Evolutionary conservation across 192 early-diverging fungal species (phyloP).

Genomic region (Paraglomus brasilianum): DNA sequence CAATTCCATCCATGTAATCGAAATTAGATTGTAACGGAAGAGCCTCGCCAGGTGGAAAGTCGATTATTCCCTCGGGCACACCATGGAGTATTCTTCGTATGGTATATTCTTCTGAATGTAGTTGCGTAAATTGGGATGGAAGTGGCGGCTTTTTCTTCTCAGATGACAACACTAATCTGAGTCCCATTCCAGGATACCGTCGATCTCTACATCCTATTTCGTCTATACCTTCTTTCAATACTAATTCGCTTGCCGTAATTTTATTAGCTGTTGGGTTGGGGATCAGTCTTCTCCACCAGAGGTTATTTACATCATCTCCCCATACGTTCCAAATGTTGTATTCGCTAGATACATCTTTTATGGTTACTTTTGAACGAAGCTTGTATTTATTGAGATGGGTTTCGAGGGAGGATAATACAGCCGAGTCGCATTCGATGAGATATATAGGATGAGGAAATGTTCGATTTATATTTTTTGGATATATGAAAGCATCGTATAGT

Average conservation of each 20-base stretch:
- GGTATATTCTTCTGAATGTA: slow-evolving; percentile 57
- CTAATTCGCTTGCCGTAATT: not conserved
- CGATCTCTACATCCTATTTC: slow-evolving; percentile 46
- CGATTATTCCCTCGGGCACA: slow-evolving; percentile 85
- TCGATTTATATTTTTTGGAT: slow-evolving; percentile 61
- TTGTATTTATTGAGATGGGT: slow-evolving; percentile 74
- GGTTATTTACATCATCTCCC: slow-evolving; percentile 54
- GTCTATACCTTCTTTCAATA: slow-evolving; percentile 32
- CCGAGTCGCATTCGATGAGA: slow-evolving; percentile 75
- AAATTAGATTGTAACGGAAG: slow-evolving; percentile 91
- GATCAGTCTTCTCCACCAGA: slow-evolving; percentile 32
- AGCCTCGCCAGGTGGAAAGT: slow-evolving; percentile 66
- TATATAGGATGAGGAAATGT: slow-evolving; percentile 68
- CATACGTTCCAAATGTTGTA: slow-evolving; percentile 74
- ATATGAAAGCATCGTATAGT: slow-evolving; percentile 86
- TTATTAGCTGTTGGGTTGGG: slow-evolving; percentile 1
- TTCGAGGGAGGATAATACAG: slow-evolving; percentile 48
- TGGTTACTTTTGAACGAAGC: slow-evolving; percentile 72
- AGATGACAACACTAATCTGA: slow-evolving; percentile 26
- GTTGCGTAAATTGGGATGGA: slow-evolving; percentile 53
- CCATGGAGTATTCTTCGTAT: slow-evolving; percentile 81
- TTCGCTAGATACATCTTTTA: slow-evolving; percentile 64
- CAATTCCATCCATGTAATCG: slow-evolving; percentile 90
- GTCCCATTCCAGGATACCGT: slow-evolving; percentile 37
- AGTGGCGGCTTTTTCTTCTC: slow-evolving; percentile 38